Base-by-base conservation (phyloP, 2,329 filamentous ascomycete genomes). In the Neocatenulostroma microsporum region DNA sequence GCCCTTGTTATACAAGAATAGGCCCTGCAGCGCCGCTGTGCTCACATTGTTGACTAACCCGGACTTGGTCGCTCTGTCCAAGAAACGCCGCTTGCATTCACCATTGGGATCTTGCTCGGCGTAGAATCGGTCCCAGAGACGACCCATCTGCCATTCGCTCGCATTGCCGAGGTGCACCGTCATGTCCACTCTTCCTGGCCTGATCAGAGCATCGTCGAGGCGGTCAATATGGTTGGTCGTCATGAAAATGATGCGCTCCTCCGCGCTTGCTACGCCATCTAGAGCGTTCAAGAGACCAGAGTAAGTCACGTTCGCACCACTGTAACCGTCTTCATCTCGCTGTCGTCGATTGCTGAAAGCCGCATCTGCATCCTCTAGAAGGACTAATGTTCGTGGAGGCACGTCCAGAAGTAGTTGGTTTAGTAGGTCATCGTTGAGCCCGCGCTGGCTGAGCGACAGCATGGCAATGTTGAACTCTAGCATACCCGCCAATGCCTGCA, bases 81-180 rank as follows among this genome's bases (percentile, higher is more conserved):
- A 62, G 64, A 98, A 96, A 13, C 72, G 67, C 50, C 73, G 64
- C 51, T 78, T 78, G 14, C 78, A 74, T 5, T 64, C 61, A 12
- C 79, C 78, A 37, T 78, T 72, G 1, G 53, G 48, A 54, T 94
- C 88, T 17, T 85, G 67, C 21, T 93, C 84, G 3, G 83, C 82
- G 55, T 96, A 98, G 66, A 96, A 98, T 14, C 91, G 78, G 60
- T 93, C 82, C 87, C 89, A 98, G 65, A 98, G 83, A 60, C 82
- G 72, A 11, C 69, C 76, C 13, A 93, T 88, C 62, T 96, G 91
- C 58, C 84, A 82, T 40, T 78, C 72, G 3, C 84, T 89, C 21
- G 89, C 87, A 61, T 94, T 84, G 24, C 88, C 89, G 32, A 98
- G 81, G 37, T 85, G 77, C 3, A 94, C 75, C 48, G 85, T 91